Percentiles rank a stretch among this genome's conserved stretches.
Conservation (phyloP, 2,329 filamentous ascomycete species). For the Teratosphaeria nubilosa region DNA sequence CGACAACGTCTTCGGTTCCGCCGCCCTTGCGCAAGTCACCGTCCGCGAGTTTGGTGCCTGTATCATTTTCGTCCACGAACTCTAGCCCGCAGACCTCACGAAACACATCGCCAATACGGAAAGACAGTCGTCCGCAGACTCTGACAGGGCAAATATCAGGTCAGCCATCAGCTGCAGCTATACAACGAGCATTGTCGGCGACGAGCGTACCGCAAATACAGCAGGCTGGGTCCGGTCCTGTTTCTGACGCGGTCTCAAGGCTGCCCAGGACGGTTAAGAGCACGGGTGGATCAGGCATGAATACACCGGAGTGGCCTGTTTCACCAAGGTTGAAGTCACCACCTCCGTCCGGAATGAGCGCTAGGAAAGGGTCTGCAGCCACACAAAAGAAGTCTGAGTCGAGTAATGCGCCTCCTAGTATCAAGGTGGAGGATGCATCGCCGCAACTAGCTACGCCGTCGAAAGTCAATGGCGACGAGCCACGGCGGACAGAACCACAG, state of each 20-base stretch:
- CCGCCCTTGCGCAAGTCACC: slow-evolving; percentile 16
- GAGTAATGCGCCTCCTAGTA: slow-evolving; percentile 30
- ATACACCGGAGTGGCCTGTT: slow-evolving; percentile 60
- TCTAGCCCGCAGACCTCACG: slow-evolving; percentile 38
- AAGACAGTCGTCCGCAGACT: slow-evolving; percentile 32
- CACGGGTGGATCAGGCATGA: slow-evolving; percentile 34
- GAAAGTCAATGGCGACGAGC: slow-evolving; percentile 6
- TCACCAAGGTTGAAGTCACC: slow-evolving; percentile 67
- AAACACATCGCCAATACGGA: slow-evolving; percentile 38
- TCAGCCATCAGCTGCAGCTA: slow-evolving; percentile 50
- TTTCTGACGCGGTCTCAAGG: slow-evolving; percentile 52
- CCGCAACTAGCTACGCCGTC: slow-evolving; percentile 28
- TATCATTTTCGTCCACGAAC: slow-evolving; percentile 16
- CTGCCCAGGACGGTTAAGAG: slow-evolving; percentile 52
- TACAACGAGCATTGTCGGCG: slow-evolving; percentile 59
- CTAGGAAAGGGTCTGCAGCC: slow-evolving; percentile 32
- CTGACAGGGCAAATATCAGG: slow-evolving; percentile 29
- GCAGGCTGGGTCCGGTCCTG: slow-evolving; percentile 28
- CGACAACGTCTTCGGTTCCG: slow-evolving; percentile 9
- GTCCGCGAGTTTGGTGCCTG: slow-evolving; percentile 19
- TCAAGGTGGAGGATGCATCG: slow-evolving; percentile 36
- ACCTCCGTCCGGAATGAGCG: slow-evolving; percentile 45
- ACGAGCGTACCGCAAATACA: slow-evolving; percentile 57
- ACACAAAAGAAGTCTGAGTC: slow-evolving; percentile 29
- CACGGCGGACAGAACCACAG: slow-evolving; percentile 29